These are phyloP conservation scores for Podospora sp. DNA, from an alignment of 495 filamentous ascomycete species.

Conservation along the genomic window DNA sequence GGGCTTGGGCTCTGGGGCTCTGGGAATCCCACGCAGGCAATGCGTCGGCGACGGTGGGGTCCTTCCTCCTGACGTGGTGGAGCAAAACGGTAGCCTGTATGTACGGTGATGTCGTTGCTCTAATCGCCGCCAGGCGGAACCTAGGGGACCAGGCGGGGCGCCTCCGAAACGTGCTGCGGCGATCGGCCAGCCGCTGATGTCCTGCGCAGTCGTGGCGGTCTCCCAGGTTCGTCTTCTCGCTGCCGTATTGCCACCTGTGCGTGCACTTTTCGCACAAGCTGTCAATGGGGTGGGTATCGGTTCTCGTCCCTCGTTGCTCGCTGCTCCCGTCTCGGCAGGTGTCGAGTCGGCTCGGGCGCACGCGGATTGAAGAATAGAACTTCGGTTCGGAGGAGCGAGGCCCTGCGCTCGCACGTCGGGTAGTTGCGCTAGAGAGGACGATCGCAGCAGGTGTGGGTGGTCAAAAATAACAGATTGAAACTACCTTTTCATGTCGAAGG, in stretches of 20 bases:
- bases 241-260: not conserved
- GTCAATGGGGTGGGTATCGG: too few species aligned
- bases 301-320: too few species aligned
- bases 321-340: too few species aligned
- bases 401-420: too few species aligned
- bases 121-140: slow-evolving; percentile 1
- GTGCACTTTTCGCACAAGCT: not conserved
- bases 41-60: not conserved
- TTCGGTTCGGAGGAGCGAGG: too few species aligned
- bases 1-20: not conserved
- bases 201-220: not conserved
- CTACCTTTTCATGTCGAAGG: not conserved
- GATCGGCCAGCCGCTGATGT: not conserved
- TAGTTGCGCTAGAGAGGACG: not conserved
- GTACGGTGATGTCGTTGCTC: slow-evolving; percentile 43
- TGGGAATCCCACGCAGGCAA: not conserved
- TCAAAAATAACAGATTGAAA: not conserved
- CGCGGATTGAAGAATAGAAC: too few species aligned
- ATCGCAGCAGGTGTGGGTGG: not conserved
- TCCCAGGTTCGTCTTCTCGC: not conserved
- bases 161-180: not conserved
- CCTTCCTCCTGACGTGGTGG: not conserved
- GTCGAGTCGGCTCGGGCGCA: too few species aligned
- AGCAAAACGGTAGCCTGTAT: slow-evolving; percentile 8
- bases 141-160: not conserved